Conservation (phyloP, 2,329 filamentous ascomycete genomes). For the Diaporthe batatas region DNA sequence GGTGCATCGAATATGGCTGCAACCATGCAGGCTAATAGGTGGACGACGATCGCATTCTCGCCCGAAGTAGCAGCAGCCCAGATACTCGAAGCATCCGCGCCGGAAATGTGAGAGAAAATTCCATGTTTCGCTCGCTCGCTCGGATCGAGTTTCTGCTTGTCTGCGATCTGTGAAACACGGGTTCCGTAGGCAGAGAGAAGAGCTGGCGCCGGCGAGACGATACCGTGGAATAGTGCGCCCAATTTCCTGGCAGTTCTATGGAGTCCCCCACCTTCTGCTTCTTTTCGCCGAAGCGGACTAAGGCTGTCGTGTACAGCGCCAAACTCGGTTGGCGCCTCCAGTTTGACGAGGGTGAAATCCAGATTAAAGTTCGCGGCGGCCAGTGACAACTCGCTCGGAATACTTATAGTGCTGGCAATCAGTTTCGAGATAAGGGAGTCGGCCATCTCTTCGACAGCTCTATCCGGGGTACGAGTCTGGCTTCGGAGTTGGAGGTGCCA, state of each 20-base stretch:
- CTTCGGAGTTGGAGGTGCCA: no score
- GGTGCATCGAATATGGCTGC: slow-evolving; percentile 46
- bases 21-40: slow-evolving; percentile 53
- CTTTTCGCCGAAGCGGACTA: not conserved
- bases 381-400: not conserved
- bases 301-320: not conserved
- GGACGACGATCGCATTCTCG: slow-evolving; percentile 46
- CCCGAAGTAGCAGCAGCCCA: slow-evolving; percentile 52
- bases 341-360: not conserved
- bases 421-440: not conserved
- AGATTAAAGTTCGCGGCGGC: not conserved
- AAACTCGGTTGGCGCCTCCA: not conserved
- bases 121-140: not conserved
- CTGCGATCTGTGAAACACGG: not conserved
- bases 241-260: not conserved
- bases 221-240: not conserved
- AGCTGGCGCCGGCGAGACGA: not conserved
- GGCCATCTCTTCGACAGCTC: not conserved
- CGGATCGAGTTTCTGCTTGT: not conserved
- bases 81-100: slow-evolving; percentile 50
- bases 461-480: not conserved
- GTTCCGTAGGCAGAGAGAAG: not conserved
- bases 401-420: slow-evolving; percentile 1
- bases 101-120: slow-evolving; percentile 35
- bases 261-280: not conserved